Conservation (phyloP, 129 eudicot genomes). For the Mikania micrantha region DNA sequence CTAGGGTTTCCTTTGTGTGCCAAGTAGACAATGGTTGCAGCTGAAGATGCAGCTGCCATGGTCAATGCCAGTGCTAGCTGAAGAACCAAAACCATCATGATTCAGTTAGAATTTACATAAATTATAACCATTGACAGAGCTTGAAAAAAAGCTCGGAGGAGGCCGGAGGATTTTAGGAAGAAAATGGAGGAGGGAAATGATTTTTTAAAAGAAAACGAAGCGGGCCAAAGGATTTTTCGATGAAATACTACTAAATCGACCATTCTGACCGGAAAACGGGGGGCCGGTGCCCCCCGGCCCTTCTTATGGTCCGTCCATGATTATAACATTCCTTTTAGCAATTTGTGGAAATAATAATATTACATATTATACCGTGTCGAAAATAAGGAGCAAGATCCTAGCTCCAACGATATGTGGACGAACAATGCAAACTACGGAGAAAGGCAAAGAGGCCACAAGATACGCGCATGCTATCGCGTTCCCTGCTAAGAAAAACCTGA, state of each 20-base stretch:
- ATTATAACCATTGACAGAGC: too few relatives aligned
- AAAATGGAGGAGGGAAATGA: too few relatives aligned
- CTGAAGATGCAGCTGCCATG: constrained; percentile 56
- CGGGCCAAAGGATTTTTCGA: too few relatives aligned
- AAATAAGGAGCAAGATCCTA: constrained; percentile 55
- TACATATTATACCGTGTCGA: constrained; percentile 69
- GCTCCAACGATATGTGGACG: constrained; percentile 49
- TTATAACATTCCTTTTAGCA: too few relatives aligned
- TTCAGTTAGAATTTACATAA: neutral
- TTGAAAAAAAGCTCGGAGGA: too few relatives aligned
- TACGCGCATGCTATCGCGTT: constrained; percentile 48
- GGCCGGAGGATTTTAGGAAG: too few relatives aligned
- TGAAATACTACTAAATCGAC: too few relatives aligned
- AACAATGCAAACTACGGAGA: constrained; percentile 52
- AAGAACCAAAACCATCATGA: neutral
- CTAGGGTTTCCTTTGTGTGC: constrained; percentile 70
- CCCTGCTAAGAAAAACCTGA: constrained; percentile 51
- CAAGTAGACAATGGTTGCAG: constrained; percentile 78
- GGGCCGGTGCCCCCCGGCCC: too few relatives aligned
- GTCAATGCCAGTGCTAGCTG: constrained; percentile 53
- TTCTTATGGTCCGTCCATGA: too few relatives aligned
- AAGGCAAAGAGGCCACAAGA: constrained; percentile 54
- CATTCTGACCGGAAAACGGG: too few relatives aligned
- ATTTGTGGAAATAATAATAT: too few relatives aligned
- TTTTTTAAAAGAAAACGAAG: too few relatives aligned